phyloP scores from a whole-genome alignment of 371 early-diverging fungal genomes.

The Apophysomyces elegans region DNA sequence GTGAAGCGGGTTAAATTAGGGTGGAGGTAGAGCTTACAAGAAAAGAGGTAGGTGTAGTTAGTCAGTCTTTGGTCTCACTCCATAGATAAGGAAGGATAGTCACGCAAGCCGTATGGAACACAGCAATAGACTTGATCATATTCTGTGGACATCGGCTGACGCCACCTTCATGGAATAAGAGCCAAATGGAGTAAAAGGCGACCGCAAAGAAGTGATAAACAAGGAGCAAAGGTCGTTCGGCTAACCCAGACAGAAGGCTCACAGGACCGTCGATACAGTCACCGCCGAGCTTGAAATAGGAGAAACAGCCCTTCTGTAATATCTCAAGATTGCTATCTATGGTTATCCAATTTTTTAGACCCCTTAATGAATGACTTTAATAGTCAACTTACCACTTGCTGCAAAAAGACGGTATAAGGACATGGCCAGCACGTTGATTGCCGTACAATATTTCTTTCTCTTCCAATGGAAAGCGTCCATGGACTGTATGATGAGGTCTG shows the following conservation, averaged over 20 bases:
- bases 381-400: conserved; percentile 38
- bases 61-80: conserved; percentile 30
- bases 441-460: conserved; percentile 72
- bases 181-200: conserved; percentile 68
- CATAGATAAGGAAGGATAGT: conserved; percentile 57
- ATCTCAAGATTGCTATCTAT: conserved; percentile 48
- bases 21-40: neutral
- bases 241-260: conserved; percentile 75
- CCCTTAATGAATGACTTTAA: neutral
- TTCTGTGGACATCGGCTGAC: conserved; percentile 43
- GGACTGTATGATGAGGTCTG: conserved; percentile 49
- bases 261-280: conserved; percentile 79
- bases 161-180: conserved; percentile 43
- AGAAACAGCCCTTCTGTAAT: conserved; percentile 84
- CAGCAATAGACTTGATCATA: conserved; percentile 49
- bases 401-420: conserved; percentile 90
- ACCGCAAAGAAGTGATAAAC: conserved; percentile 84
- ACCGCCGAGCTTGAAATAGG: conserved; percentile 85
- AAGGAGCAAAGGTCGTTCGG: conserved; percentile 68
- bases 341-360: neutral
- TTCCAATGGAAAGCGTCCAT: conserved; percentile 74
- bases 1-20: neutral
- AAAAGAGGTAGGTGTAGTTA: neutral
- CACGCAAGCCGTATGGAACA: conserved; percentile 59
- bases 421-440: conserved; percentile 88